Percentiles rank a stretch among this genome's conserved stretches.
These are phyloP conservation scores for Yamadazyma friedrichii DNA, from an alignment of 1,139 yeast genomes.

Conservation along the genomic window DNA sequence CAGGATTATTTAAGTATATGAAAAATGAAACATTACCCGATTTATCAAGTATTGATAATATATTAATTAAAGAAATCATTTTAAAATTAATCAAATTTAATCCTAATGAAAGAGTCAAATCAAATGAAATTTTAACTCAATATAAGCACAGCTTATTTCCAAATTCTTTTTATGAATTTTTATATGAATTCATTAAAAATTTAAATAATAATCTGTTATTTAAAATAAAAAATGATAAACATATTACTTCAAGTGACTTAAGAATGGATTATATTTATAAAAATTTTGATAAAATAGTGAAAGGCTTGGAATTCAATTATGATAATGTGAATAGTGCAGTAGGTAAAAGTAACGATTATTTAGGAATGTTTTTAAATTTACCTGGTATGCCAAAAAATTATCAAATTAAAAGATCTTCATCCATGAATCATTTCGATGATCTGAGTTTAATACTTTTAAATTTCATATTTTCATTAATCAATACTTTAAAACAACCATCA, in stretches of 20 bases:
- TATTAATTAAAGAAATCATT: slow-evolving; percentile 52
- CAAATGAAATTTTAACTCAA: slow-evolving; percentile 50
- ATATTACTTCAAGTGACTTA: slow-evolving; percentile 48
- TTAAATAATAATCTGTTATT: slow-evolving; percentile 28
- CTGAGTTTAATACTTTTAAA: slow-evolving; percentile 62
- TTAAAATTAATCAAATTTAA: slow-evolving; percentile 60
- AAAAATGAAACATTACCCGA: slow-evolving; percentile 66
- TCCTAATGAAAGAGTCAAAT: slow-evolving; percentile 59
- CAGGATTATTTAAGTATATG: slow-evolving; percentile 83
- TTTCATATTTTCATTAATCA: slow-evolving; percentile 60
- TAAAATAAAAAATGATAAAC: slow-evolving; percentile 19
- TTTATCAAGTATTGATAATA: slow-evolving; percentile 52
- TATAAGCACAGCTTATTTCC: slow-evolving; percentile 64
- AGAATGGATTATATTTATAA: slow-evolving; percentile 57
- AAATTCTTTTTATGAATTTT: slow-evolving; percentile 62
- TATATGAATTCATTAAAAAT: slow-evolving; percentile 62
- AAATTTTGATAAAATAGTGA: slow-evolving; percentile 53
- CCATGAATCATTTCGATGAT: slow-evolving; percentile 12
- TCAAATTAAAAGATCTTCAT: slow-evolving; percentile 36
- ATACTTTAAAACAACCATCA: slow-evolving; percentile 61
- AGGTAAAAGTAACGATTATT: neutral
- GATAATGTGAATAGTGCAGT: neutral
- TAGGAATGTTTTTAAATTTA: slow-evolving; percentile 42
- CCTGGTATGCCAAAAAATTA: slow-evolving; percentile 48
- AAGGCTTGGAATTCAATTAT: slow-evolving; percentile 46